Percentiles rank a stretch among this genome's conserved stretches.
These are phyloP conservation scores for Diplogelasinospora grovesii DNA, from an alignment of 495 filamentous ascomycete genomes.

Conservation along the genomic window DNA sequence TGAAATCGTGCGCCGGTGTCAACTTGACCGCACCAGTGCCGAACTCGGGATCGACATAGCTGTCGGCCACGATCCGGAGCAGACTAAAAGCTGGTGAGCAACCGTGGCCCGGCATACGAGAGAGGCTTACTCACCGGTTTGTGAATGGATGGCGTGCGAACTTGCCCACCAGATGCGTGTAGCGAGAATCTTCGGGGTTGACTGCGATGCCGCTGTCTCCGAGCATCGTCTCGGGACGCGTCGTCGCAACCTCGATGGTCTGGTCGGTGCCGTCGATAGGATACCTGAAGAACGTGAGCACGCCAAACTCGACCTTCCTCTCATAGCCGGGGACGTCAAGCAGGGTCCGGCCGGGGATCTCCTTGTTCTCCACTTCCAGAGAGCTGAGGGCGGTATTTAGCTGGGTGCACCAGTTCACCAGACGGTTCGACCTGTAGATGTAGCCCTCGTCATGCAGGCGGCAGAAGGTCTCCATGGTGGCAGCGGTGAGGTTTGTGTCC, in stretches of 20 bases:
- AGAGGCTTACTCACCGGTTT: constrained; percentile 37
- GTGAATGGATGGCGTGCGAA: constrained; percentile 59
- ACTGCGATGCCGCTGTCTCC: constrained; percentile 67
- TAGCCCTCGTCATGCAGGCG: constrained; percentile 60
- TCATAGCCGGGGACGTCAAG: constrained; percentile 67
- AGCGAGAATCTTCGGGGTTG: constrained; percentile 59
- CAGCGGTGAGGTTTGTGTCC: constrained; percentile 53
- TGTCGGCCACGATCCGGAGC: constrained; percentile 54
- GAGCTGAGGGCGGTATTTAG: constrained; percentile 61
- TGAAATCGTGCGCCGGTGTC: constrained; percentile 66
- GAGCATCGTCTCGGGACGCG: constrained; percentile 66
- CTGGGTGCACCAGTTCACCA: constrained; percentile 63
- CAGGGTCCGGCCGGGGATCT: constrained; percentile 56
- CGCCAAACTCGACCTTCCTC: constrained; percentile 66
- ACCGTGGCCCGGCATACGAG: too few species aligned
- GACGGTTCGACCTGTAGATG: constrained; percentile 61
- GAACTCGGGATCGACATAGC: constrained; percentile 60
- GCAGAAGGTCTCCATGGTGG: constrained; percentile 62
- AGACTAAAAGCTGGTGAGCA: constrained; percentile 10
- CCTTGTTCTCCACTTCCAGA: constrained; percentile 61
- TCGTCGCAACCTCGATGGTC: constrained; percentile 63
- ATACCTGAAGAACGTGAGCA: constrained; percentile 64
- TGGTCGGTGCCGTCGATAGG: constrained; percentile 57
- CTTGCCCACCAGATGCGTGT: constrained; percentile 61
- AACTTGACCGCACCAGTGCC: constrained; percentile 71